Evolutionary conservation across 768 basidiomycete species (phyloP).

Genomic region (Mycena alexandri): DNA sequence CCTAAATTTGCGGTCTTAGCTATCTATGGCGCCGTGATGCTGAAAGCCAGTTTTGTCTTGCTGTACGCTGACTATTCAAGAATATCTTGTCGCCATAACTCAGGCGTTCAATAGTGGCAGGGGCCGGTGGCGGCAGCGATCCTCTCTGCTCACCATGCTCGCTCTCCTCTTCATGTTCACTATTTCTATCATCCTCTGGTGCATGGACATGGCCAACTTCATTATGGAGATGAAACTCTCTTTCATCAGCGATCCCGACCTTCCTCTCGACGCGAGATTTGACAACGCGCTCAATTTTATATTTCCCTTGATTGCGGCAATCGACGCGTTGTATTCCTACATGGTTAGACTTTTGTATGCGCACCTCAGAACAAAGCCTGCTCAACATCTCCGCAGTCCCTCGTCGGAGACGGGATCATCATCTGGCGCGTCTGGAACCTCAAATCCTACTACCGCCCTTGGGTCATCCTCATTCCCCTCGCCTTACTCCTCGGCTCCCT

Average conservation of each 20-base stretch:
- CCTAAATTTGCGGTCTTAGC: neutral
- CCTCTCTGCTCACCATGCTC: neutral
- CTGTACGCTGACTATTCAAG: neutral
- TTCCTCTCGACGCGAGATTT: neutral
- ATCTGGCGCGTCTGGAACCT: conserved; percentile 40
- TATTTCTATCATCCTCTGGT: conserved; percentile 32
- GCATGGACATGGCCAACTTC: conserved; percentile 38
- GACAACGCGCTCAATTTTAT: conserved; percentile 12
- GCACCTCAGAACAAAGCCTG: no score
- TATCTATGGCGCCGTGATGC: conserved; percentile 17
- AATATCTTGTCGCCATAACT: neutral
- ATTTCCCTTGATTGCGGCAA: conserved; percentile 24
- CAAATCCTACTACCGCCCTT: conserved; percentile 31
- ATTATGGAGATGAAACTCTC: conserved; percentile 33
- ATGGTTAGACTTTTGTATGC: conserved; percentile 22
- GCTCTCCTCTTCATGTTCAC: conserved; percentile 32
- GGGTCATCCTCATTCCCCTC: conserved; percentile 34
- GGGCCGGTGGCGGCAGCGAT: neutral
- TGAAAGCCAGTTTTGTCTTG: conserved; percentile 13
- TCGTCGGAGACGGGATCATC: conserved; percentile 41
- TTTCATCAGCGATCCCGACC: conserved; percentile 19
- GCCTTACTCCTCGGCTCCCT: conserved; percentile 35
- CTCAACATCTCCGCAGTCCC: conserved; percentile 24
- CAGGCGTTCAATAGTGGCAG: neutral
- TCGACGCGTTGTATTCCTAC: conserved; percentile 37